A percentile compares a stretch with the other conserved stretches of the same genome.
phyloP scores from a whole-genome alignment of 164 flowering plant genomes.

The Malania oleifera region DNA sequence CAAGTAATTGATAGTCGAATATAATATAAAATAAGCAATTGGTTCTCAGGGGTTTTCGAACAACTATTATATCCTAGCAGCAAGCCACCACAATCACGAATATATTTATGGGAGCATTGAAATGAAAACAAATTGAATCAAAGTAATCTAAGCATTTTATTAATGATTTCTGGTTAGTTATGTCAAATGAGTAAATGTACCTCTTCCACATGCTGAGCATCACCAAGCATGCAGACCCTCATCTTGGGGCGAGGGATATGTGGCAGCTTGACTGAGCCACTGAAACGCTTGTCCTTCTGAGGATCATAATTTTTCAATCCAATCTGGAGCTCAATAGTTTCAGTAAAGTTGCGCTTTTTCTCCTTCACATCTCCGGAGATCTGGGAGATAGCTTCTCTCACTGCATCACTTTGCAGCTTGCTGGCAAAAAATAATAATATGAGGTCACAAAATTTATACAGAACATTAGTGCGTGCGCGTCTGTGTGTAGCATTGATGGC shows the following conservation, averaged over 20 bases:
- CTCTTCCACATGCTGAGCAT: conserved; percentile 38
- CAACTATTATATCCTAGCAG: too few relatives aligned
- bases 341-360: conserved; percentile 31
- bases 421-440: conserved; percentile 13
- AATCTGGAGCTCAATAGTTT: conserved; percentile 39
- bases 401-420: conserved; percentile 24
- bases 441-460: too few relatives aligned
- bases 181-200: conserved; percentile 8
- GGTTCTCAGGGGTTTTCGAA: too few relatives aligned
- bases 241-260: conserved; percentile 34
- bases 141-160: too few relatives aligned
- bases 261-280: conserved; percentile 29
- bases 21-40: too few relatives aligned
- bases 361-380: conserved; percentile 16
- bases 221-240: conserved; percentile 36
- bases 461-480: too few relatives aligned
- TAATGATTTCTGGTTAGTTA: too few relatives aligned
- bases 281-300: conserved; percentile 37
- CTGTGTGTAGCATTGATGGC: too few relatives aligned
- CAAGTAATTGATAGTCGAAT: too few relatives aligned
- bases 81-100: too few relatives aligned
- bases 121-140: too few relatives aligned
- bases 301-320: conserved; percentile 38
- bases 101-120: too few relatives aligned
- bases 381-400: conserved; percentile 26